A percentile compares a stretch with the other conserved stretches of the same genome.
These are phyloP conservation scores for Fistulinella prunicolor DNA, from an alignment of 768 basidiomycete species.

Conservation along the genomic window DNA sequence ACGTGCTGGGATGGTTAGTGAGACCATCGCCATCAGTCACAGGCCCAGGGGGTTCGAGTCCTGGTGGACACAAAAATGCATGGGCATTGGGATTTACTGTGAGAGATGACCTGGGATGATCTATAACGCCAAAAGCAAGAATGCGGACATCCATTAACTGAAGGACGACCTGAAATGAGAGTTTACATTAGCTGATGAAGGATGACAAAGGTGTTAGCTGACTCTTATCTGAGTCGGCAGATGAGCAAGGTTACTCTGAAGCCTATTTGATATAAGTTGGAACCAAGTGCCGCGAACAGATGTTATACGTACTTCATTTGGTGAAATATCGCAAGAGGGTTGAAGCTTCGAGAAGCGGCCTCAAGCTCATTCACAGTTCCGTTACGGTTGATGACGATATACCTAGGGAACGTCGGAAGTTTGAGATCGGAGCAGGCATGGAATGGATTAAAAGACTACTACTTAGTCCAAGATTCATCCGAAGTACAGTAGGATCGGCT, in stretches of 20 bases:
- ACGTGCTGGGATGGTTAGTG: background rate
- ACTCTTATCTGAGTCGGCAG: slow-evolving; percentile 67
- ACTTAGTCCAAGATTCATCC: slow-evolving; percentile 86
- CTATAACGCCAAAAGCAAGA: slow-evolving; percentile 65
- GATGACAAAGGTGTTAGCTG: slow-evolving; percentile 22
- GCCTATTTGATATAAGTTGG: slow-evolving; percentile 35
- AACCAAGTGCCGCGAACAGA: background rate
- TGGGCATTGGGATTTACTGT: slow-evolving; percentile 68
- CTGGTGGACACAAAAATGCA: slow-evolving; percentile 66
- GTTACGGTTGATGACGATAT: slow-evolving; percentile 72
- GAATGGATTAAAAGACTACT: slow-evolving; percentile 19
- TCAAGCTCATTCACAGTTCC: slow-evolving; percentile 73
- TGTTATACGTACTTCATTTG: slow-evolving; percentile 62
- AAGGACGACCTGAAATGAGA: slow-evolving; percentile 52
- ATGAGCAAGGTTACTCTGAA: slow-evolving; percentile 66
- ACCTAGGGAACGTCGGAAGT: slow-evolving; percentile 42
- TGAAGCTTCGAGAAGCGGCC: slow-evolving; percentile 63
- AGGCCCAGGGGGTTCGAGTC: slow-evolving; percentile 39
- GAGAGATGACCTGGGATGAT: slow-evolving; percentile 52
- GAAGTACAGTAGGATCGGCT: slow-evolving; percentile 65
- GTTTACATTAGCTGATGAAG: slow-evolving; percentile 6
- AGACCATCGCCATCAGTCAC: slow-evolving; percentile 1
- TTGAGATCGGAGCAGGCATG: background rate
- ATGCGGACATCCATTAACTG: slow-evolving; percentile 71
- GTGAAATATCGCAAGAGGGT: slow-evolving; percentile 64